phyloP scores from a whole-genome alignment of 2,329 filamentous ascomycete genomes.

The Hansfordia pulvinata region DNA sequence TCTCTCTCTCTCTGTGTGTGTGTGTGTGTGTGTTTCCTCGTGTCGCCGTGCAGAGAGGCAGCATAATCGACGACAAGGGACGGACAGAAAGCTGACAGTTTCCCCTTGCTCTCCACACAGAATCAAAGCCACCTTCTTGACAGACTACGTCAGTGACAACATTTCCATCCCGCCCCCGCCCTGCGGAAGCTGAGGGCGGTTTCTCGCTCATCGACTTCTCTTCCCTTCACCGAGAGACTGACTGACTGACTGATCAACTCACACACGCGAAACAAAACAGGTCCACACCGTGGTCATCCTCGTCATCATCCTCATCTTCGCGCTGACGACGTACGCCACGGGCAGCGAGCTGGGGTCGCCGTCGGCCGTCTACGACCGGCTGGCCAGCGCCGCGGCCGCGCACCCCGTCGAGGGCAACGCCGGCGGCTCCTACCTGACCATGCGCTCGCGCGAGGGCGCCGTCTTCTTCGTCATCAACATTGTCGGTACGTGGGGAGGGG shows the following conservation, averaged over 20 bases:
- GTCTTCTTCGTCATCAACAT: constrained; percentile 82
- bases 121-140: constrained; percentile 77
- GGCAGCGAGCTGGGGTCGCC: constrained; percentile 61
- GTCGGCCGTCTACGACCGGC: constrained; percentile 58
- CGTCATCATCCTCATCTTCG: constrained; percentile 72
- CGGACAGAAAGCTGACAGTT: too few species aligned
- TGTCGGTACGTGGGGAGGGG: constrained; percentile 1
- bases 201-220: too few species aligned
- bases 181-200: not conserved
- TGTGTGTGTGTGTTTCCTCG: too few species aligned
- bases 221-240: too few species aligned
- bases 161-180: not conserved
- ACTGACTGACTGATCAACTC: too few species aligned
- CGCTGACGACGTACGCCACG: constrained; percentile 67
- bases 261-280: constrained; percentile 2
- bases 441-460: constrained; percentile 63
- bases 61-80: too few species aligned
- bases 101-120: too few species aligned
- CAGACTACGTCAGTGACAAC: constrained; percentile 40
- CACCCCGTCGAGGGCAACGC: constrained; percentile 71
- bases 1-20: not conserved
- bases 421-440: constrained; percentile 74
- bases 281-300: constrained; percentile 70
- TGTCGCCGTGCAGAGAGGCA: too few species aligned
- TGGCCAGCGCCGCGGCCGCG: constrained; percentile 48